A percentile compares a stretch with the other conserved stretches of the same genome.
These are phyloP conservation scores for Capronia epimyces DNA, from an alignment of 2,329 filamentous ascomycete genomes.

Conservation along the genomic window DNA sequence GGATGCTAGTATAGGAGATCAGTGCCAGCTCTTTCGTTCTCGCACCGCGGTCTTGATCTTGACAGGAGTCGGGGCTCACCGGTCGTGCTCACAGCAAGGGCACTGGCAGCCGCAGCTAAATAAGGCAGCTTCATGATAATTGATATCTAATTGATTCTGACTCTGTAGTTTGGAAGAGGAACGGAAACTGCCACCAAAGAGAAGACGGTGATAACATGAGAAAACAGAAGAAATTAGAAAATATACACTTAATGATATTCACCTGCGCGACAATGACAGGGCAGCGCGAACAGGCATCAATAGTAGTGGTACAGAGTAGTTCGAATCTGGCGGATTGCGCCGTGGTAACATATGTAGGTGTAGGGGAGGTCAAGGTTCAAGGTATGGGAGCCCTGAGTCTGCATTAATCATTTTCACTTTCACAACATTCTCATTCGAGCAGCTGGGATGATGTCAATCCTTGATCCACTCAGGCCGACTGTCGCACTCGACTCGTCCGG, in stretches of 20 bases:
- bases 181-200: background rate
- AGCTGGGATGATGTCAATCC: no score
- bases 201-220: background rate
- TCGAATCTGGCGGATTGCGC: no score
- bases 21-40: background rate
- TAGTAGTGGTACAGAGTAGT: no score
- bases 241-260: slow-evolving; percentile 1
- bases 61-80: no score
- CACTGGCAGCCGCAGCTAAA: slow-evolving; percentile 4
- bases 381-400: no score
- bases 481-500: background rate
- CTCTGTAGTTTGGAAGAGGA: background rate
- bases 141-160: background rate
- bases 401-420: no score
- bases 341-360: no score
- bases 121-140: slow-evolving; percentile 11
- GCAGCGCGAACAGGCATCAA: background rate
- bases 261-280: background rate
- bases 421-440: no score
- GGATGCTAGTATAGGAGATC: slow-evolving; percentile 5
- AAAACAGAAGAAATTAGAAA: background rate
- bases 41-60: background rate
- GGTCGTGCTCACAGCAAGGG: slow-evolving; percentile 2
- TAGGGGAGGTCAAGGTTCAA: no score
- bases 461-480: no score